Evolutionary conservation across 495 filamentous ascomycete species (phyloP).

Genomic region (Penicillium paradoxum): DNA sequence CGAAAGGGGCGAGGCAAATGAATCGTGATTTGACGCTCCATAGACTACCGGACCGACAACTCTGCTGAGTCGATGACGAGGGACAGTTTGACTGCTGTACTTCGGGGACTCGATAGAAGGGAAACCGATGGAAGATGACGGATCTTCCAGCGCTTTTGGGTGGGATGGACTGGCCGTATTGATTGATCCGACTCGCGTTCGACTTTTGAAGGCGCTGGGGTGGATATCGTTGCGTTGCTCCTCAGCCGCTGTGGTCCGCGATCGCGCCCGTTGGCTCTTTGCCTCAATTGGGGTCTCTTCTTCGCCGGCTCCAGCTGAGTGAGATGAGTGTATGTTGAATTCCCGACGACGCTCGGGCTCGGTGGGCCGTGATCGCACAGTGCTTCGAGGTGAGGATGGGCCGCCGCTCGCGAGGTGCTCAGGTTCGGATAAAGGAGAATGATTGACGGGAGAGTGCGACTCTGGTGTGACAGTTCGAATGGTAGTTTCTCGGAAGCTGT

Average conservation of each 20-base stretch:
- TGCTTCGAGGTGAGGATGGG: conserved; percentile 40
- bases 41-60: conserved; percentile 30
- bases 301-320: conserved; percentile 27
- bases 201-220: conserved; percentile 32
- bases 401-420: conserved; percentile 35
- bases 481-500: conserved; percentile 45
- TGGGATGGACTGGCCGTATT: conserved; percentile 35
- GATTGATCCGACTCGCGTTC: conserved; percentile 44
- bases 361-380: conserved; percentile 29
- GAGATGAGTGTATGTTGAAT: conserved; percentile 21
- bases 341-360: conserved; percentile 31
- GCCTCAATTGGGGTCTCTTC: conserved; percentile 31
- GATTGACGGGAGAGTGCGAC: conserved; percentile 28
- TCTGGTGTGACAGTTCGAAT: conserved; percentile 49
- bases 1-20: conserved; percentile 52
- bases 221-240: conserved; percentile 43
- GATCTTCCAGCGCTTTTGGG: conserved; percentile 21
- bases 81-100: conserved; percentile 25
- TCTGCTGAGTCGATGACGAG: conserved; percentile 43
- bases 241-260: conserved; percentile 47
- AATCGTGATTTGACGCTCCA: conserved; percentile 30
- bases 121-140: conserved; percentile 43
- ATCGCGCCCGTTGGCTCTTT: conserved; percentile 41
- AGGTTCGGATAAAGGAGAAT: conserved; percentile 39
- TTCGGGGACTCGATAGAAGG: conserved; percentile 48